Base-by-base conservation (phyloP, 148 eudicot species). In the Rhododendron vialii region DNA sequence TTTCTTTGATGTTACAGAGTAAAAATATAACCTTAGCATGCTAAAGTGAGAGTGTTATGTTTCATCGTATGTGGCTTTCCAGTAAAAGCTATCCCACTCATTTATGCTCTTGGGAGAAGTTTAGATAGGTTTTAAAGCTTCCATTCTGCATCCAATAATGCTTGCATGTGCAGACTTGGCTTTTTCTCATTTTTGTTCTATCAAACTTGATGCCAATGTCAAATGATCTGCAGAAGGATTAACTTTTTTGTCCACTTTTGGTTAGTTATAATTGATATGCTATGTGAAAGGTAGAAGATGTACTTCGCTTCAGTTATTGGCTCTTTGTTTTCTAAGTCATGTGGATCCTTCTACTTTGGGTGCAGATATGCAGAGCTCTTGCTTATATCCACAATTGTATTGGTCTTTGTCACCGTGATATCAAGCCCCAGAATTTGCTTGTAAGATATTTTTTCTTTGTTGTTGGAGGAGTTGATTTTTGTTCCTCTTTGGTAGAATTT, bases 361-460 rank as follows among this genome's bases (percentile, higher is more conserved):
- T 78, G 83, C 83, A 80, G 83, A 80, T 80, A 50, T 80, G 83
- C 83, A 81, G 69, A 81, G 83, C 95, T 50, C 89, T 93, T 85
- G 91, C 93, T 45, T 93, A 93, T 88, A 92, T 92, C 47, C 96
- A 93, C 86, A 88, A 89, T 50, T 83, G 87, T 75, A 92, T 95
- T 83, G 92, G 95, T 80, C 93, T 95, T 35, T 95, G 96, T 59
- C 98, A 95, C 87, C 93, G 96, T 41, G 96, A 95, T 89, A 93
- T 93, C 85, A 93, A 95, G 90, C 96, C 98, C 83, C 96, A 95
- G 69, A 95, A 95, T 86, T 88, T 95, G 48, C 85, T 95, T 90
- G 96, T 95, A 88, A 80, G 91, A 82, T 71, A 30, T 5, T 83
- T 57, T 38, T 81, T 81, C 69, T 57, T 81, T n/a, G 13, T 10